Conservation (phyloP, 1,284 basidiomycete genomes). For the Papiliotrema laurentii region DNA sequence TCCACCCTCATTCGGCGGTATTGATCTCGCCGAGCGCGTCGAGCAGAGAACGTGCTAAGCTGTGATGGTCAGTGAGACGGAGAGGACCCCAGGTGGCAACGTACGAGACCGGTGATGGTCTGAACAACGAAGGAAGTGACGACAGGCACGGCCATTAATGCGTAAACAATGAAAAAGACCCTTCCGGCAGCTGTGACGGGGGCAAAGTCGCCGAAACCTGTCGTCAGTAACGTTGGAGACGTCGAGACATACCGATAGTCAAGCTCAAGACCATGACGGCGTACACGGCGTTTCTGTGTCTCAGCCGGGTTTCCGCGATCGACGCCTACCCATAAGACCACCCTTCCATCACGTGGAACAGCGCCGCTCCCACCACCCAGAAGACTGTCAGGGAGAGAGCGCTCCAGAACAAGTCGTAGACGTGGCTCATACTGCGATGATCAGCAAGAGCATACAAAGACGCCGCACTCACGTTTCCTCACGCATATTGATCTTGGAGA, state of each 20-base stretch:
- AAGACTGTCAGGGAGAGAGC: slow-evolving; percentile 38
- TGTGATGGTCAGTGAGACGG: slow-evolving; percentile 1
- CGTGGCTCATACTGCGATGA: slow-evolving; percentile 32
- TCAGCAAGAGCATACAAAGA: neutral
- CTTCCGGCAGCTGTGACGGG: slow-evolving; percentile 35
- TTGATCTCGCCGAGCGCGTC: slow-evolving; percentile 13
- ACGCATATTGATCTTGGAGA: slow-evolving; percentile 39
- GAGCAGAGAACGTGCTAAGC: slow-evolving; percentile 30
- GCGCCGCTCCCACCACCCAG: slow-evolving; percentile 44
- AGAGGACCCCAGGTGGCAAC: slow-evolving; percentile 6
- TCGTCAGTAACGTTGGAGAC: neutral
- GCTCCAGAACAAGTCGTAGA: slow-evolving; percentile 43
- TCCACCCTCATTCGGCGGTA: slow-evolving; percentile 18
- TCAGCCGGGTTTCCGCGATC: neutral
- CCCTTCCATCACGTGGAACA: slow-evolving; percentile 41
- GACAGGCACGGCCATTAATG: slow-evolving; percentile 49
- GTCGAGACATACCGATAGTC: slow-evolving; percentile 34
- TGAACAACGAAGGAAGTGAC: slow-evolving; percentile 51
- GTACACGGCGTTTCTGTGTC: slow-evolving; percentile 25
- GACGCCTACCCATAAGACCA: slow-evolving; percentile 38
- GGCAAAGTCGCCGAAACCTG: slow-evolving; percentile 43
- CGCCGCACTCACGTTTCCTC: slow-evolving; percentile 35
- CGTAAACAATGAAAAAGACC: slow-evolving; percentile 49
- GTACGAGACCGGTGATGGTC: slow-evolving; percentile 47
- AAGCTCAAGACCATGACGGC: slow-evolving; percentile 39